Percentiles rank a stretch among this genome's conserved stretches.
phyloP scores from a whole-genome alignment of 805 yeast species.

The Lipomyces mesembrius region DNA sequence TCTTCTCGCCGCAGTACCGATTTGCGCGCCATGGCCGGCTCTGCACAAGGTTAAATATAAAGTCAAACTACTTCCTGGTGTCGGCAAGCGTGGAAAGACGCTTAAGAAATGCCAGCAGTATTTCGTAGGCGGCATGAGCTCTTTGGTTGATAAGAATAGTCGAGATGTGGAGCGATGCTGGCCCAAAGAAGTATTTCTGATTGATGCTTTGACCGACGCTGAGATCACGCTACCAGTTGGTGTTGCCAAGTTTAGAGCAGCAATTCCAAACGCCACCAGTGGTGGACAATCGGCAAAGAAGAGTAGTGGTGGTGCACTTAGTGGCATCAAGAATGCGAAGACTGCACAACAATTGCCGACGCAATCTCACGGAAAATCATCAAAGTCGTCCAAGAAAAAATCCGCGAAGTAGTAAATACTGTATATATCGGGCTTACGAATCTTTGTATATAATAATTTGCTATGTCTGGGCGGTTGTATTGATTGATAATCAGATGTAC shows the following conservation, averaged over 20 bases:
- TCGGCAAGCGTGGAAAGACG: constrained; percentile 86
- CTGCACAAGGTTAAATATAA: constrained; percentile 75
- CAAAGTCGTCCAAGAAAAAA: neutral
- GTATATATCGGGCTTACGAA: neutral
- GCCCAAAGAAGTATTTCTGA: constrained; percentile 66
- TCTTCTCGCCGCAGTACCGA: constrained; percentile 70
- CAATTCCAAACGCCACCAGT: constrained; percentile 24
- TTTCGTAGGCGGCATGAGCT: constrained; percentile 55
- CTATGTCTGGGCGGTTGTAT: neutral
- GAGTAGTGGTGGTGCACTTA: neutral
- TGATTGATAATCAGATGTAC: neutral
- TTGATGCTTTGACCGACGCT: constrained; percentile 61
- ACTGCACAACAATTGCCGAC: neutral
- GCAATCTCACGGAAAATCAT: neutral
- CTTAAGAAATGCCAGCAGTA: constrained; percentile 67
- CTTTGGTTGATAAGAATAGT: constrained; percentile 49
- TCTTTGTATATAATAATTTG: neutral
- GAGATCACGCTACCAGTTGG: constrained; percentile 72
- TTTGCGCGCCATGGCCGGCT: constrained; percentile 92
- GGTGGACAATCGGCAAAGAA: neutral
- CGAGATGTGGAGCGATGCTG: constrained; percentile 64
- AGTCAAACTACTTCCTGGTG: constrained; percentile 77
- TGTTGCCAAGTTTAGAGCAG: constrained; percentile 60
- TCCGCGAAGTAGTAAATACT: neutral
- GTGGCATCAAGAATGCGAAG: neutral